A percentile compares a stretch with the other conserved stretches of the same genome.
Conservation (phyloP, 2,329 filamentous ascomycete species). For the Neoarthrinium moseri region DNA sequence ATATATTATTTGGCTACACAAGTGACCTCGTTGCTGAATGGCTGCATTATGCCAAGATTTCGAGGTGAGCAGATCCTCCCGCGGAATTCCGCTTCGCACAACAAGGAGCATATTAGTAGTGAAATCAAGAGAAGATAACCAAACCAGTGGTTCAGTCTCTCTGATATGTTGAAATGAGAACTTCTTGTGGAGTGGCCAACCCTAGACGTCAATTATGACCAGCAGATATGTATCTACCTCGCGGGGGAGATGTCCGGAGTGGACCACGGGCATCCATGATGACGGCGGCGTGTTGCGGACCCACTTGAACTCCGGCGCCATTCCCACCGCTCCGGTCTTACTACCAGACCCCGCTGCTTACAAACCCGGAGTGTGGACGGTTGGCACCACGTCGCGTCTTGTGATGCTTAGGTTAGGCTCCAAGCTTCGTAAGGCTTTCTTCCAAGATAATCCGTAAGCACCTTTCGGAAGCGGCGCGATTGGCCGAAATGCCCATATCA, state of each 20-base stretch:
- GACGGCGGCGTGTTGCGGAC: not conserved
- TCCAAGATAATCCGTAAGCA: not conserved
- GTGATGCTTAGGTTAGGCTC: too few species aligned
- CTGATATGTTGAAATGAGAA: too few species aligned
- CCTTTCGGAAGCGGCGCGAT: not conserved
- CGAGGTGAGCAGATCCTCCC: too few species aligned
- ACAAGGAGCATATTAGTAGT: too few species aligned
- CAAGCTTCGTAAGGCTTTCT: not conserved
- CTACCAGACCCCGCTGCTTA: constrained; percentile 12
- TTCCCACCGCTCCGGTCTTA: not conserved
- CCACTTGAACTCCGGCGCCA: constrained; percentile 15
- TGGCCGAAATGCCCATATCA: constrained; percentile 20
- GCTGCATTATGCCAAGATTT: too few species aligned
- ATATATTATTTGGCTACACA: not conserved
- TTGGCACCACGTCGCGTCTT: not conserved
- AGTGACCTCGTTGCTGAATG: too few species aligned
- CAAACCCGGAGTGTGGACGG: constrained; percentile 2
- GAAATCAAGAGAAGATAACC: too few species aligned
- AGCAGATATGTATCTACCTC: not conserved
- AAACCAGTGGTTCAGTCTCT: too few species aligned
- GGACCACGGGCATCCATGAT: not conserved
- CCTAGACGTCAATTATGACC: not conserved
- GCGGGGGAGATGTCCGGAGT: not conserved
- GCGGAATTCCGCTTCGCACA: too few species aligned
- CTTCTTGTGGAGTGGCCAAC: not conserved